A percentile compares a stretch with the other conserved stretches of the same genome.
Evolutionary conservation across 2,329 filamentous ascomycete species (phyloP).

Genomic region (Celoporthe dispersa): DNA sequence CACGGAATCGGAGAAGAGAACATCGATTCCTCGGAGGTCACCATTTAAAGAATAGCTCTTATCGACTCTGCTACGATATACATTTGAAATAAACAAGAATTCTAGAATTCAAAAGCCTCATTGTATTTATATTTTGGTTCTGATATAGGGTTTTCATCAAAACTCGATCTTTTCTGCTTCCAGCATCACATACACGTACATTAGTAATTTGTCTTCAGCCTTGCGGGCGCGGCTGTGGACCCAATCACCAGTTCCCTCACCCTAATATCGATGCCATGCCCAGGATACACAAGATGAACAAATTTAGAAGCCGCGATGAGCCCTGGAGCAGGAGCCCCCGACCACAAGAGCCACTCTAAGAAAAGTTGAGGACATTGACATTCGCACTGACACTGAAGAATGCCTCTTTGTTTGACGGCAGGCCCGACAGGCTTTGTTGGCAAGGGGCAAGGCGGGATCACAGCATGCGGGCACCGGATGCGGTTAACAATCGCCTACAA

Average conservation of each 20-base stretch:
- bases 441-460: too few relatives aligned
- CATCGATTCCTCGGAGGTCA: too few relatives aligned
- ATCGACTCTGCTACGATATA: too few relatives aligned
- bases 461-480: conserved; percentile 1
- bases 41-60: too few relatives aligned
- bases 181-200: background rate
- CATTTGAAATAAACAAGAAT: too few relatives aligned
- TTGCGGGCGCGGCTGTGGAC: background rate
- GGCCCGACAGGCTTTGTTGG: conserved; percentile 10
- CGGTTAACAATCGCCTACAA: background rate
- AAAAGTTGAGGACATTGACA: background rate
- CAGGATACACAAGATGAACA: background rate
- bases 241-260: background rate
- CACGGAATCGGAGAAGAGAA: too few relatives aligned
- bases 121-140: too few relatives aligned
- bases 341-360: background rate
- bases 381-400: background rate
- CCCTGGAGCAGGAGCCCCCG: background rate
- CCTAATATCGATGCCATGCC: background rate
- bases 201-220: background rate
- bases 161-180: background rate
- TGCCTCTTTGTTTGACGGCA: conserved; percentile 8
- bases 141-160: too few relatives aligned
- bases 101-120: too few relatives aligned
- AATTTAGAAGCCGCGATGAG: background rate